Evolutionary conservation across 768 basidiomycete species (phyloP), one percentile per base, ranked within the genome.

Genomic region (Lanmaoa pseudosensibilis): DNA sequence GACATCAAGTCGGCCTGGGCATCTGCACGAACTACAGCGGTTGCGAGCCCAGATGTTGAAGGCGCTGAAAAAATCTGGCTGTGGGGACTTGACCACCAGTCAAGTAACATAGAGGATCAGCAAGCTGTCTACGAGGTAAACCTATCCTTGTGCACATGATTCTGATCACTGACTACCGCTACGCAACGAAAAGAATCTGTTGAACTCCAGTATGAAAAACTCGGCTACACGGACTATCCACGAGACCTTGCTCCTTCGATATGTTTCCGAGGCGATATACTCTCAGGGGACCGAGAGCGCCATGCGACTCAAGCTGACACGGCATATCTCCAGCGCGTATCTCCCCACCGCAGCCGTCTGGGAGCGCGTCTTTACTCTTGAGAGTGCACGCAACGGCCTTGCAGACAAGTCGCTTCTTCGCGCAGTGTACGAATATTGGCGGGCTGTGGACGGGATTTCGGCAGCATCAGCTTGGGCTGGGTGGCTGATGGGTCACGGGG

Each of bases 201-300:
- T 84, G 52, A 74, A 70, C 34, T 76, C 80, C 47, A 82, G 81
- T 66, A 77, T 82, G 73, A 72, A 72, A 53, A 71, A 72, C 50
- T 69, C 76, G 50, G 69, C 71, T 39, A 65, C 73, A 25, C 65
- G 67, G 58, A 57, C 69, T 44, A 65, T 83, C 50, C 82, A 84
- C 59, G 78, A 80, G 69, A 69, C 63, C 51, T 68, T 84, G 45
- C 73, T 84, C 58, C 66, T 79, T 60, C 73, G 75, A 54, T 82
- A 80, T 66, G 76, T 75, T 49, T 68, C 73, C 25, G 67, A 67
- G 38, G 55, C 74, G 57, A 65, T 67, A 32, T 57, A 54, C 46
- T 65, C 64, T 63, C 63, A 59, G 33, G 45, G 30, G 49, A 61
- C 44, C 12, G 62, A 67, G 45, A 46, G 44, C 46, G 56, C 61